Evolutionary conservation across 495 filamentous ascomycete species (phyloP).

Genomic region (Cenococcum geophilum): DNA sequence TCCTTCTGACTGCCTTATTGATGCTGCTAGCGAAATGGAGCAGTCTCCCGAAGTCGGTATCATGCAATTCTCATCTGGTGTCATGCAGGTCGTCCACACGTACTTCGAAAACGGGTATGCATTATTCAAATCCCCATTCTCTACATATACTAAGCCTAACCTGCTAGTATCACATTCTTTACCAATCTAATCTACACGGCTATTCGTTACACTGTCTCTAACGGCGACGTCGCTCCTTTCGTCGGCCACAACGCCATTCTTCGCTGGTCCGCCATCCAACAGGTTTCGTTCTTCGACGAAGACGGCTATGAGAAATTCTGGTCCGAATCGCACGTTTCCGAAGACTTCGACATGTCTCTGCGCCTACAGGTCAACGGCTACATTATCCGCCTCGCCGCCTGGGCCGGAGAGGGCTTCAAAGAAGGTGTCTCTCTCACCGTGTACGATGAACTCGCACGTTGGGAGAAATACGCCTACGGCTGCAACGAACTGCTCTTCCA

Average conservation of each 20-base stretch:
- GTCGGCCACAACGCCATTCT: conserved; percentile 72
- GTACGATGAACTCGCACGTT: conserved; percentile 44
- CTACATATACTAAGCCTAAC: not conserved
- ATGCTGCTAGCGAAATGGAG: conserved; percentile 76
- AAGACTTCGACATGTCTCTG: conserved; percentile 44
- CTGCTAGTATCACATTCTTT: conserved; percentile 40
- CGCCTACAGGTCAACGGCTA: conserved; percentile 40
- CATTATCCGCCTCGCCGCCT: conserved; percentile 41
- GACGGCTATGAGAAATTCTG: conserved; percentile 41
- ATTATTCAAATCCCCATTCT: not conserved
- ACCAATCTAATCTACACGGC: conserved; percentile 43
- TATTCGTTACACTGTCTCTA: conserved; percentile 70
- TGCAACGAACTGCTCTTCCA: conserved; percentile 46
- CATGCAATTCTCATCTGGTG: conserved; percentile 73
- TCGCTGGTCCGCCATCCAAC: conserved; percentile 69
- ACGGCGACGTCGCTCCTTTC: conserved; percentile 74
- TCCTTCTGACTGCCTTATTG: conserved; percentile 62
- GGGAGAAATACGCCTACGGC: conserved; percentile 44
- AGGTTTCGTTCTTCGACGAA: conserved; percentile 32
- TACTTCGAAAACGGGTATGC: conserved; percentile 38
- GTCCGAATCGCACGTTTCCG: conserved; percentile 43
- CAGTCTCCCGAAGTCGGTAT: conserved; percentile 73
- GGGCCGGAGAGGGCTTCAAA: conserved; percentile 42
- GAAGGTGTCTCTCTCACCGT: conserved; percentile 46
- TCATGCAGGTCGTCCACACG: conserved; percentile 60